Evolutionary conservation across 1,284 basidiomycete genomes (phyloP), one percentile per base, ranked within the genome.

Genomic region (Ustilago cynodontis): DNA sequence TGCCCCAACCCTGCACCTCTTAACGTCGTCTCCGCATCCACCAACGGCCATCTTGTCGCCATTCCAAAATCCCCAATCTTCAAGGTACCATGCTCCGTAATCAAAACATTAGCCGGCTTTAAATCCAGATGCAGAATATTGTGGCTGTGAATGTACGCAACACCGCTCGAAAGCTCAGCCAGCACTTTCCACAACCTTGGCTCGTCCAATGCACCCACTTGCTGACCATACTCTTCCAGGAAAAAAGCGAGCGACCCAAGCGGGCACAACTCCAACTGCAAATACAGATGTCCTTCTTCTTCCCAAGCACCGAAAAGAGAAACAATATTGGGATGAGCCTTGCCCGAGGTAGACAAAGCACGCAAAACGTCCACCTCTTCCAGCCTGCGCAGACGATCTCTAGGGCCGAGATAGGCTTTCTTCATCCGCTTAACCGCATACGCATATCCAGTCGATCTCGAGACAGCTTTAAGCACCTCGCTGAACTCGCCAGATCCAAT

Each of bases 31-130:
- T 70, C 67, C 13, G 82, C 69, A 35, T 79, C 77, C 45, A 71
- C 70, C 18, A 74, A 70, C 0, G 84, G 85, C 85, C 85, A 86
- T 31, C 85, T 67, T 9, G 82, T 81, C 2, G 85, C 85, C 78
- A 86, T 77, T n/a, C 97, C 97, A 89, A 99, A 99, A 87, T 99
- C 97, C 16, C 95, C 95, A 84, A 99, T 95, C 89, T 95, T 97
- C 87, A 99, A 92, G 29, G 93, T 91, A 7, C 96, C 96, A 67
- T 92, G 90, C 26, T 90, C 89, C 3, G 94, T 95, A 78, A 99
- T 90, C 85, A 99, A 94, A 63, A 99, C 92, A 85, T 99, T 99
- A 64, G 94, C 95, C 14, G 97, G 97, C 88, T 99, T 99, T 80
- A 99, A 89, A 87, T 99, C 97, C 63, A 99, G 90, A 87, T 99